Evolutionary conservation across 768 basidiomycete genomes (phyloP), one percentile per base, ranked within the genome.

Genomic region (Termitomyces heimii): DNA sequence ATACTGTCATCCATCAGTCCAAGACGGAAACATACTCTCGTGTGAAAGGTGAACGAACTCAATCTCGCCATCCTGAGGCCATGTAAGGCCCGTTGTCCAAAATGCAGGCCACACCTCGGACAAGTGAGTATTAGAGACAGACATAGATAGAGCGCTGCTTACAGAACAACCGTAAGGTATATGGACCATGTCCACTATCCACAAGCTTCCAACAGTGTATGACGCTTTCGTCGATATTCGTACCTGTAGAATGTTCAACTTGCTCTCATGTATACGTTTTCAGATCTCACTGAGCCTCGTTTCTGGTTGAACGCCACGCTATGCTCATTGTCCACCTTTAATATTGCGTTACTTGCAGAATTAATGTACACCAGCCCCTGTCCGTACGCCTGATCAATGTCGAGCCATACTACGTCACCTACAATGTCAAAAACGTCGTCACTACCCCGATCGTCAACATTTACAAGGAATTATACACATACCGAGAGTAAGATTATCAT

Each of bases 271-370:
- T 1, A 46, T 20, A 54, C 4, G 14, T 22, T 4, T 10, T 32
- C 34, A 34, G 75, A 75, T 46, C 50, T 56, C 58, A 90, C 88
- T 29, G 88, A 79, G 61, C 85, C 81, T 24, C 86, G 73, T 62
- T 80, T 79, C 44, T 81, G 64, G 55, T 80, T 79, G 45, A 67
- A 69, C 16, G 74, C 69, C 1, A 90, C 78, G 45, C 76, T 76
- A 12, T 82, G 82, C 8, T 71, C 70, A 65, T 90, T 89, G 74
- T 92, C 90, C 6, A 92, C 89, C 63, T 79, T 83, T 49, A 94
- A 73, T 59, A 94, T 77, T 5, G 84, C 85, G 55, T 85, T 82
- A 7, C 87, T 84, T 1, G 77, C 77, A 43, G 63, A 63, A 60
- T 87, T 85, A 61, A 88, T 67, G 63, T 80, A 89, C 5, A 83